Conservation (phyloP, 768 basidiomycete genomes). For the Pholiota conissans region DNA sequence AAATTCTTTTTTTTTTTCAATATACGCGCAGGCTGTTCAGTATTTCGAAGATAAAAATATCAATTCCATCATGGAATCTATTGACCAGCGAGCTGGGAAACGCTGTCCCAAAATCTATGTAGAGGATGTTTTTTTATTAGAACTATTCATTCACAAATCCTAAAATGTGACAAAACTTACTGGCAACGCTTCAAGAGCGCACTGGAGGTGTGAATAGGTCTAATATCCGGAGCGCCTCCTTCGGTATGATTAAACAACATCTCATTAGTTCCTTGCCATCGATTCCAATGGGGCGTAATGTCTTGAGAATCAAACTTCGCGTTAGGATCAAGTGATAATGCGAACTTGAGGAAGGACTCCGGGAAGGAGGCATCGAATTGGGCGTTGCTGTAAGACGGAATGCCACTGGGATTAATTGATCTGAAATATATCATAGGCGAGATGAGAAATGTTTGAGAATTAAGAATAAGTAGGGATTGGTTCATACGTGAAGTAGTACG, state of each 20-base stretch:
- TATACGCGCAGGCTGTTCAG: no score
- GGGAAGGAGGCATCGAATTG: slow-evolving; percentile 37
- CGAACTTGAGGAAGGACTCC: slow-evolving; percentile 38
- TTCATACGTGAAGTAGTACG: slow-evolving; percentile 45
- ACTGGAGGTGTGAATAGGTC: slow-evolving; percentile 26
- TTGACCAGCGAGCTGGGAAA: no score
- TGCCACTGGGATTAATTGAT: neutral
- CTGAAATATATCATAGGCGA: neutral
- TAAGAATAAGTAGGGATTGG: slow-evolving; percentile 30
- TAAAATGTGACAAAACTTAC: slow-evolving; percentile 18
- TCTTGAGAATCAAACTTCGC: slow-evolving; percentile 30
- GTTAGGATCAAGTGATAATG: slow-evolving; percentile 30
- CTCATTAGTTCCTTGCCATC: slow-evolving; percentile 32
- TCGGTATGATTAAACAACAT: slow-evolving; percentile 48
- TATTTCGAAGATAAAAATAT: no score
- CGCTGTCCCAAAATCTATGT: slow-evolving; percentile 17
- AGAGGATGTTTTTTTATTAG: neutral
- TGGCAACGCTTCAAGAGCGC: slow-evolving; percentile 36
- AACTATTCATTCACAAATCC: neutral
- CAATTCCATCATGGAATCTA: no score
- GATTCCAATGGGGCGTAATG: slow-evolving; percentile 37
- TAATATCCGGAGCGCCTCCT: slow-evolving; percentile 28
- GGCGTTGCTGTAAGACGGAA: slow-evolving; percentile 33
- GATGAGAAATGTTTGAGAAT: no score
- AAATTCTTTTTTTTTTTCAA: no score